These are phyloP conservation scores for Claviceps cyperi DNA, from an alignment of 2,329 filamentous ascomycete species.

Conservation along the genomic window DNA sequence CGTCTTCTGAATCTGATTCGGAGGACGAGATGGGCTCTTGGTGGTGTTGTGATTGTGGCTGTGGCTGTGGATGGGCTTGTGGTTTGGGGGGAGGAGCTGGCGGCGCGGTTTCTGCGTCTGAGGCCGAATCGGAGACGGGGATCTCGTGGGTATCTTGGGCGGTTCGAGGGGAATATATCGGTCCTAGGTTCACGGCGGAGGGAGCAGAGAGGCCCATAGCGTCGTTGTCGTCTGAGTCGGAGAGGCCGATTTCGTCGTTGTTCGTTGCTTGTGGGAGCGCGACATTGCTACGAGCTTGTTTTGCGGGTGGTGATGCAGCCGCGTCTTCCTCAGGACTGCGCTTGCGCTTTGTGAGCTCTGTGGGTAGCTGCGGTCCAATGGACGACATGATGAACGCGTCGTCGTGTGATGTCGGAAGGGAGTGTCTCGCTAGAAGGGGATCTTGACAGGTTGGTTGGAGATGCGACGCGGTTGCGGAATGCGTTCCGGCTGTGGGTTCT, in stretches of 20 bases:
- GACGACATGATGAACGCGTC: slow-evolving; percentile 38
- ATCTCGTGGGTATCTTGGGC: neutral
- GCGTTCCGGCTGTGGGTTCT: too few species aligned
- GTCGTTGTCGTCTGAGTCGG: slow-evolving; percentile 18
- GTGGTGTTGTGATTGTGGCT: slow-evolving; percentile 15
- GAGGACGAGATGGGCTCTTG: slow-evolving; percentile 26
- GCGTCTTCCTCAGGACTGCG: slow-evolving; percentile 28
- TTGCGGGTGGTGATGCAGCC: slow-evolving; percentile 16
- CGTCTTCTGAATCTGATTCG: slow-evolving; percentile 24
- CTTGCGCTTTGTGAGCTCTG: slow-evolving; percentile 51
- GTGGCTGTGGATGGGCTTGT: slow-evolving; percentile 20
- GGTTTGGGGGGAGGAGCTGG: slow-evolving; percentile 14
- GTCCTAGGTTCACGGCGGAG: slow-evolving; percentile 7
- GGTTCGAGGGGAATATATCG: neutral
- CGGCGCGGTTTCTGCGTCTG: neutral
- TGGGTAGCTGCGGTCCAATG: slow-evolving; percentile 56
- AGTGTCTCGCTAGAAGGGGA: too few species aligned
- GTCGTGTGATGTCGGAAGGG: too few species aligned
- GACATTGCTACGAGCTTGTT: slow-evolving; percentile 2
- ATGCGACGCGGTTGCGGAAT: too few species aligned
- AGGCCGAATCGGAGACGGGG: slow-evolving; percentile 9
- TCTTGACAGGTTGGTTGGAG: too few species aligned
- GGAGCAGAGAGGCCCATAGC: slow-evolving; percentile 22
- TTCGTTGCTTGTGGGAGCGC: neutral
- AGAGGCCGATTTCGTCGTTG: slow-evolving; percentile 26